These are phyloP conservation scores for Blastocystis sp. DNA, from an alignment of 352 stramenopile genomes.

Conservation along the genomic window DNA sequence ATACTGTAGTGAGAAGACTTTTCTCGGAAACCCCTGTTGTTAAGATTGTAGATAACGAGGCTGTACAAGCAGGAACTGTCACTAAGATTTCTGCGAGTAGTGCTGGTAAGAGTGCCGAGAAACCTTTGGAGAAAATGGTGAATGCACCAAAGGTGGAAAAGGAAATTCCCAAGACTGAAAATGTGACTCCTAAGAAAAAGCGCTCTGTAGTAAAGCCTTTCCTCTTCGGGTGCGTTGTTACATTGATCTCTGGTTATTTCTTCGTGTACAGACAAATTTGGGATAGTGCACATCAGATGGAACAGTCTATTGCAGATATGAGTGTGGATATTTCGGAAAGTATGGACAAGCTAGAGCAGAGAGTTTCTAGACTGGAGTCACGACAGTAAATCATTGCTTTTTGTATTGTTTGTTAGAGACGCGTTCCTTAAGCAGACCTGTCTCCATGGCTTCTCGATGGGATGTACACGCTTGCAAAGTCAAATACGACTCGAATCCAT, in stretches of 20 bases:
- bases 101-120: background rate
- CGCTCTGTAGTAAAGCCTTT: slow-evolving; percentile 5
- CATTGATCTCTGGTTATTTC: slow-evolving; percentile 39
- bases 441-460: too few relatives aligned
- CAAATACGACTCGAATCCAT: too few relatives aligned
- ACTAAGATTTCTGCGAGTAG: background rate
- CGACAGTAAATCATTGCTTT: background rate
- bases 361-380: background rate
- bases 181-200: slow-evolving; percentile 27
- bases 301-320: slow-evolving; percentile 39
- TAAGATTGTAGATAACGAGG: background rate
- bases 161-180: background rate
- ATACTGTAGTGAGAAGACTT: slow-evolving; percentile 15
- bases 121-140: background rate
- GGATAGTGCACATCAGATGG: slow-evolving; percentile 45
- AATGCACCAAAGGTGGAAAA: background rate
- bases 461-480: too few relatives aligned
- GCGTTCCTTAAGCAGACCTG: too few relatives aligned
- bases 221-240: slow-evolving; percentile 1
- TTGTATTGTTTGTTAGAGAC: background rate
- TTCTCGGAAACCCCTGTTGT: slow-evolving; percentile 28
- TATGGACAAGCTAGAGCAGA: background rate
- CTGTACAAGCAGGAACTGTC: background rate
- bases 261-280: slow-evolving; percentile 43
- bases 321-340: slow-evolving; percentile 27